Percentiles rank a stretch among this genome's conserved stretches.
These are phyloP conservation scores for Phaeoacremonium minimum DNA, from an alignment of 2,329 filamentous ascomycete species.

Conservation along the genomic window DNA sequence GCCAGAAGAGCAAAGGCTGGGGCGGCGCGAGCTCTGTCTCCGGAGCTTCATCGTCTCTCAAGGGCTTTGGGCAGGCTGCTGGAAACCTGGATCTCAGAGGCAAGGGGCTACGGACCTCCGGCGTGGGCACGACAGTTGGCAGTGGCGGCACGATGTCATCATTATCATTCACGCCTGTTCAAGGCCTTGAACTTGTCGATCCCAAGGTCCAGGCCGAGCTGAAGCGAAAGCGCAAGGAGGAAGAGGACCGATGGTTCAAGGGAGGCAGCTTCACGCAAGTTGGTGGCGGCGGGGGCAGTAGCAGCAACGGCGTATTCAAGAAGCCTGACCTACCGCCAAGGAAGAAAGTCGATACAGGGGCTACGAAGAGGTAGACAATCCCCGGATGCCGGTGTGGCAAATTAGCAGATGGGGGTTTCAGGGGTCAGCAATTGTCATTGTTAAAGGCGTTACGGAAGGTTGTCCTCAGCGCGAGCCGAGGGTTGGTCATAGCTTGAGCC, in stretches of 20 bases:
- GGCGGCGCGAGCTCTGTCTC: constrained; percentile 59
- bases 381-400: no score
- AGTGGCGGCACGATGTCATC: constrained; percentile 76
- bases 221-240: constrained; percentile 84
- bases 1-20: constrained; percentile 95
- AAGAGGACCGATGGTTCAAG: constrained; percentile 96
- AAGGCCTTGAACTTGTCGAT: constrained; percentile 91
- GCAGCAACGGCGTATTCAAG: constrained; percentile 66
- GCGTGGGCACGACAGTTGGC: constrained; percentile 69
- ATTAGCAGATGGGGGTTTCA: constrained; percentile 11
- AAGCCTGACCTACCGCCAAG: constrained; percentile 68
- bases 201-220: constrained; percentile 87
- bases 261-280: constrained; percentile 95
- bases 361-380: constrained; percentile 38
- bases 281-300: constrained; percentile 35
- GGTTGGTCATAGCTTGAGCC: no score
- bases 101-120: constrained; percentile 74
- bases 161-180: constrained; percentile 89
- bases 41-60: constrained; percentile 74
- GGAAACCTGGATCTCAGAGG: constrained; percentile 67
- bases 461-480: no score
- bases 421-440: no score
- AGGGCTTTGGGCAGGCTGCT: constrained; percentile 66
- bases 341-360: constrained; percentile 69
- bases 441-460: no score